Evolutionary conservation across 1,284 basidiomycete species (phyloP), one percentile per base, ranked within the genome.

Genomic region (Ustilago shanxiensis): DNA sequence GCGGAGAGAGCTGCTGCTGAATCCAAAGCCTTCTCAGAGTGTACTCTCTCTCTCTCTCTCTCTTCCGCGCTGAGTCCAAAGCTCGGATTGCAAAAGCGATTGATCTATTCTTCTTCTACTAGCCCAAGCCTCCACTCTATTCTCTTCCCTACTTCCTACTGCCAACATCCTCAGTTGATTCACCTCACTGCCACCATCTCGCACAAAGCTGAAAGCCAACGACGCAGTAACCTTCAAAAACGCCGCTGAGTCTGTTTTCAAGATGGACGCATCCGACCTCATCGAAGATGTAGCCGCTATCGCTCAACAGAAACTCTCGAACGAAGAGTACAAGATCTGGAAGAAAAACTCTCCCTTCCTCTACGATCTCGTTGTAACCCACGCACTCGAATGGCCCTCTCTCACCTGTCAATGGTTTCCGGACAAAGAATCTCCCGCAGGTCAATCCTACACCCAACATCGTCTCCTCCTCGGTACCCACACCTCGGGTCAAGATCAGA

Each of bases 371-470:
- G 94, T 99, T 77, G 93, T 99, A 82, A 98, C 96, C 0, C 95
- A 98, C 86, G 96, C 97, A 28, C 89, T 99, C 60, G 95, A 98
- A 86, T 99, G 97, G 97, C 97, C 97, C 18, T 95, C 92, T 82
- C 87, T 99, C 82, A 99, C 97, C 2, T 95, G 94, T 86, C 97
- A 99, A 88, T 99, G 97, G 97, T 94, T 99, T 86, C 97, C 97
- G 0, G 96, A 99, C 89, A 92, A 92, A 87, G 95, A 98, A 50
- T 61, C 76, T 29, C 93, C 95, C 26, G 88, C 93, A 57, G 92
- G 93, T 87, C 97, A 95, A 83, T 91, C 94, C 29, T 97, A 96
- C 88, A 94, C 93, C 10, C 90, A 92, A 44, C 96, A 99, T 86
- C 92, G 96, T 37, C 90, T 99, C 51, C 91, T 99, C 26, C 91